Evolutionary conservation across 768 basidiomycete genomes (phyloP), one percentile per base, ranked within the genome.

Genomic region (Sistotremastrum suecicum): DNA sequence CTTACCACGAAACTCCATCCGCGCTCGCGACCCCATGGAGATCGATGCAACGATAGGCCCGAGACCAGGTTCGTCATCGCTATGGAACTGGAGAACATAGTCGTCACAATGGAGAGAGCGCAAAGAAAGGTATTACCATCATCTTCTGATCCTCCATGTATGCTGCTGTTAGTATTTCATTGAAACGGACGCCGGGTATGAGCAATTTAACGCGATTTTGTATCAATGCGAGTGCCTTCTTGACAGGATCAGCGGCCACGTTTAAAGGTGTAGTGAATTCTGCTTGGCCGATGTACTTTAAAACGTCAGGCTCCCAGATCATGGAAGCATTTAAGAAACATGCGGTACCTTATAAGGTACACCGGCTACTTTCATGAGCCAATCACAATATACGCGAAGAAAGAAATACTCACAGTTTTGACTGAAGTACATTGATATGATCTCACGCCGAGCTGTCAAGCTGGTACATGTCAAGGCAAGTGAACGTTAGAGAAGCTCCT

Each of bases 121-220:
- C 33, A 47, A 42, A 5, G 30, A 4, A n/a, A 34, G 29, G 34
- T 9, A 10, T 54, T 56, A 85, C 85, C 42, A 83, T 73, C 85
- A 89, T 89, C 57, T 71, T 82, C 59, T 88, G 86, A 47, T 74
- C 69, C 54, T 84, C 81, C 82, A 88, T 86, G 54, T 89, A 89
- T 1, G 83, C 85, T 40, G 80, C 83, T 48, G 78, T 78, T 32
- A 89, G 68, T 34, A 89, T 69, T 60, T 89, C 85, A 52, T 89
- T 89, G 64, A 88, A 87, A 0, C 60, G 53, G 29, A 62, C 53
- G 7, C 58, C 44, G 10, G 46, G 50, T 2, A 50, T 53, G 9
- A 86, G 56, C 7, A 76, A 73, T 48, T 68, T 49, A 42, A 79
- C 68, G 35, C 80, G 76, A 10, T 60, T 57, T 54, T 75, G 63